Evolutionary conservation across 805 yeast genomes (phyloP).

Genomic region (Wickerhamomyces queroliae): DNA sequence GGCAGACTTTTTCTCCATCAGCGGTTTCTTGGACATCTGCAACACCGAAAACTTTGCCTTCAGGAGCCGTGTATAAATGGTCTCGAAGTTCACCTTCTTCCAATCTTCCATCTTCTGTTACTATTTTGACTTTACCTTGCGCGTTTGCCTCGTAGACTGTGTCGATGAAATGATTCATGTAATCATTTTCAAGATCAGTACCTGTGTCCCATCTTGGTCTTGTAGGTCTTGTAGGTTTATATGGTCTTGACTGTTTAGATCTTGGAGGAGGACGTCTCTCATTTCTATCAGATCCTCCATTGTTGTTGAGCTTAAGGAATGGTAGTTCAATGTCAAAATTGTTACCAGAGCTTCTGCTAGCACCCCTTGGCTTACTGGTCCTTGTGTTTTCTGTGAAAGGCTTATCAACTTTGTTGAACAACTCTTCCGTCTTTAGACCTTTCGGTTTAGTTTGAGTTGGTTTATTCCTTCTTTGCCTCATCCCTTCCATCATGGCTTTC

Average conservation of each 20-base stretch:
- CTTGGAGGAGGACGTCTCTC: no score
- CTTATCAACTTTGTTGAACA: no score
- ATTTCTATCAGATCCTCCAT: not conserved
- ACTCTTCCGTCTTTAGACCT: no score
- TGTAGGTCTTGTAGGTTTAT: conserved; percentile 5
- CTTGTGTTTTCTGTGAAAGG: no score
- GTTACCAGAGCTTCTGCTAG: no score
- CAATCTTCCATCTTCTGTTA: conserved; percentile 7
- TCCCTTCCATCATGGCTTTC: no score
- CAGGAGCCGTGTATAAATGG: conserved; percentile 7
- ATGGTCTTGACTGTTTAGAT: not conserved
- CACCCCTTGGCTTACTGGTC: no score
- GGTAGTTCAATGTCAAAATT: no score
- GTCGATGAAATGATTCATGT: conserved; percentile 14
- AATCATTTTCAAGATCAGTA: conserved; percentile 16
- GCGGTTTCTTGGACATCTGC: conserved; percentile 11
- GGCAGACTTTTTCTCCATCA: conserved; percentile 5
- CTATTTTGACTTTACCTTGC: conserved; percentile 8
- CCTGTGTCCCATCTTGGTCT: conserved; percentile 9
- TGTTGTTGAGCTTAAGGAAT: no score
- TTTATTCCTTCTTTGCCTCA: no score
- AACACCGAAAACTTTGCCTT: conserved; percentile 13
- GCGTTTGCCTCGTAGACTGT: conserved; percentile 9
- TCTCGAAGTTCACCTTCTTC: conserved; percentile 6
- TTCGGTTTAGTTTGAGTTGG: no score